These are phyloP conservation scores for Xylariales sp. DNA, from an alignment of 2,329 filamentous ascomycete genomes.

Conservation along the genomic window DNA sequence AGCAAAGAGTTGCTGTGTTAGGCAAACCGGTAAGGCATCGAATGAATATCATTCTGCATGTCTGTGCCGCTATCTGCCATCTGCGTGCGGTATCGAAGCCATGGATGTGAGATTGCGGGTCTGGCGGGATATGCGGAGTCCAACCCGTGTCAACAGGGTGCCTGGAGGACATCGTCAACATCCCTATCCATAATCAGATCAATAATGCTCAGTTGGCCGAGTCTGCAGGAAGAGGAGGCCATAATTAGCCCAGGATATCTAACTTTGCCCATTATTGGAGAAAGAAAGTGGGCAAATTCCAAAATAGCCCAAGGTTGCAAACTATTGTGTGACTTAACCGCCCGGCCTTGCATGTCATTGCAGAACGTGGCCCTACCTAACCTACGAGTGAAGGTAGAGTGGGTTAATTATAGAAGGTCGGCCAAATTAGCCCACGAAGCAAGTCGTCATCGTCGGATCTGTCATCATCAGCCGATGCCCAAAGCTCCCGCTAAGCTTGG, in stretches of 20 bases:
- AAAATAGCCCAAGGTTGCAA: slow-evolving; percentile 27
- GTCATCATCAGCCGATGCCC: slow-evolving; percentile 8
- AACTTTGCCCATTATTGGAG: too few relatives aligned
- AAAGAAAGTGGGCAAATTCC: slow-evolving; percentile 22
- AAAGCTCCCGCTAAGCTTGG: not conserved
- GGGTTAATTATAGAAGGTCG: slow-evolving; percentile 19
- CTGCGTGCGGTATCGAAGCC: not conserved
- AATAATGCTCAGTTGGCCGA: too few relatives aligned
- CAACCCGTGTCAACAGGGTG: not conserved
- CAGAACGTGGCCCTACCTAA: too few relatives aligned
- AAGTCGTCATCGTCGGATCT: slow-evolving; percentile 12
- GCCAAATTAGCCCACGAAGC: slow-evolving; percentile 19
- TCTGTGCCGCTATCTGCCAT: slow-evolving; percentile 1
- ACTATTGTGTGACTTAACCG: too few relatives aligned
- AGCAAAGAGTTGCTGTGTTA: too few relatives aligned
- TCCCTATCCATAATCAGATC: too few relatives aligned
- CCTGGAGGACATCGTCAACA: not conserved
- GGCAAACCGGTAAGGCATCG: not conserved
- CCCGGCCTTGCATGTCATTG: too few relatives aligned
- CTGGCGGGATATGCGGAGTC: not conserved
- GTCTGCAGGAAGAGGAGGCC: slow-evolving; percentile 8
- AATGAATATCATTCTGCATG: not conserved
- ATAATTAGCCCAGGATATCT: slow-evolving; percentile 24
- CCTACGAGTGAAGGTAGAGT: slow-evolving; percentile 13
- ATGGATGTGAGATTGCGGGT: not conserved